A percentile compares a stretch with the other conserved stretches of the same genome.
phyloP scores from a whole-genome alignment of 306 rosid species.

The Neltuma alba region DNA sequence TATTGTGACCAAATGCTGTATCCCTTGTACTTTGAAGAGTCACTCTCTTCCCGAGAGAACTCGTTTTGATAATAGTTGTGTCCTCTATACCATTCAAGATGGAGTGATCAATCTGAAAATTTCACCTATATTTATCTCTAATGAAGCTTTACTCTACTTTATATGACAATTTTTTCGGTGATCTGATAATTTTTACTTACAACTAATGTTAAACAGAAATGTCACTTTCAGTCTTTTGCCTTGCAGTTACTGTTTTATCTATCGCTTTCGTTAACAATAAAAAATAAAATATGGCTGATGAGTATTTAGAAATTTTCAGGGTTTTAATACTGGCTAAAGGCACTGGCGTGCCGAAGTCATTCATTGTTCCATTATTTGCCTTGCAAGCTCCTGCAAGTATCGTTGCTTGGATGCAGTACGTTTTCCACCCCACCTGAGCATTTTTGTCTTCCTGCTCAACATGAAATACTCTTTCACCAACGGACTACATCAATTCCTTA shows the following conservation, averaged over 20 bases:
- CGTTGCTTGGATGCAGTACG: slow-evolving; percentile 79
- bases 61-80: background rate
- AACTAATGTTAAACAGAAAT: background rate
- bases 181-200: background rate
- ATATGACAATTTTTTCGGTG: background rate
- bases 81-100: background rate
- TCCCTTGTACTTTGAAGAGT: background rate
- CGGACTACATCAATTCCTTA: background rate
- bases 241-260: slow-evolving; percentile 6
- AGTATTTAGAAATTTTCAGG: slow-evolving; percentile 48
- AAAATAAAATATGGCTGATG: slow-evolving; percentile 34
- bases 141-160: background rate
- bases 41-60: background rate
- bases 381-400: slow-evolving; percentile 80
- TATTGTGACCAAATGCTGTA: background rate
- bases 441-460: slow-evolving; percentile 19
- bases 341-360: slow-evolving; percentile 76
- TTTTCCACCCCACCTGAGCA: background rate
- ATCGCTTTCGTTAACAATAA: background rate
- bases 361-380: slow-evolving; percentile 75
- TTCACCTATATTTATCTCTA: background rate
- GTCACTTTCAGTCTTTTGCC: background rate
- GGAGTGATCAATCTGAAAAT: background rate
- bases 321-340: slow-evolving; percentile 72
- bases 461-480: background rate